Evolutionary conservation across 2,329 filamentous ascomycete genomes (phyloP), one percentile per base, ranked within the genome.

Genomic region (Arthroderma sp.): DNA sequence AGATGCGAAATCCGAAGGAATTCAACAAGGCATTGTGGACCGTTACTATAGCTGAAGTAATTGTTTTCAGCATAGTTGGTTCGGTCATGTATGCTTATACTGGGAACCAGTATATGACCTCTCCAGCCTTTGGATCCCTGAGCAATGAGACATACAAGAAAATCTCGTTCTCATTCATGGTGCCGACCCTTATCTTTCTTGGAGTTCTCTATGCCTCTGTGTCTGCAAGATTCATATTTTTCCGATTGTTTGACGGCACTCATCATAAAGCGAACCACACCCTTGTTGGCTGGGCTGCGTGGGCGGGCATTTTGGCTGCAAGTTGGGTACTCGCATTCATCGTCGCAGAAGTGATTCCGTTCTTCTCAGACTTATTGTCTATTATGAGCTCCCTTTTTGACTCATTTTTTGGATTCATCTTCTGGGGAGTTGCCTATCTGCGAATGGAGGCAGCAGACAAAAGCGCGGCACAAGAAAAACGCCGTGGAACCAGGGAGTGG

Each of bases 21-120:
- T 95, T 95, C 59, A 86, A 86, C 55, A 95, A 95, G 65, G 85
- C 88, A 2, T 75, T 95, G 1, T 94, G 86, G 78, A 82, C 81
- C 1, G 87, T 93, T 49, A 94, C 88, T 7, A 83, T 94, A 51
- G 82, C 82, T 45, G 87, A 95, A 58, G 75, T 94, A 46, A 75
- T 94, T 47, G 73, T 94, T 11, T 95, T 94, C 66, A 83, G 81
- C 57, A 66, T 91, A 38, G 84, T 93, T 30, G 88, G 88, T 22
- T 72, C 74, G 2, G 75, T 94, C 46, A 77, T 91, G 10, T 94
- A 94, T 60, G 83, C 73, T n/a, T 94, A 85, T 60, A 87, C 83
- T 0, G 88, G 88, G 40, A 88, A 82, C 43, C 81, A 94, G 58
- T 94, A 94, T 69, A 85, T 87, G 66, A 88, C 82, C 0, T 71